Base-by-base conservation (phyloP, 371 early-diverging fungal species). In the Mortierella sp. region DNA sequence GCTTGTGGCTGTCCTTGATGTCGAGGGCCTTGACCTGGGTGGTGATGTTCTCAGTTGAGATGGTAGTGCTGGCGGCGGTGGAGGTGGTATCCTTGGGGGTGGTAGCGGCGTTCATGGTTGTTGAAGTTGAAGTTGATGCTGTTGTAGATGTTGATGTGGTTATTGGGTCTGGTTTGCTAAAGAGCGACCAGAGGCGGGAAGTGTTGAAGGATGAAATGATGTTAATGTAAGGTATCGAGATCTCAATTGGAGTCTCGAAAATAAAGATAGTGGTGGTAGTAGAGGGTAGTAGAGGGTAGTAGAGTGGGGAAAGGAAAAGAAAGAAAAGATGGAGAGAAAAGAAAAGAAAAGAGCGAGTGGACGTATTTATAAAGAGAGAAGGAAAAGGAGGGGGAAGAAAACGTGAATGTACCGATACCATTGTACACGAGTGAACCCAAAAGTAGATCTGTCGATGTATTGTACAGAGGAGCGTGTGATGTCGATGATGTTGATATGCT, bases 101-200 rank as follows among this genome's bases (percentile, higher is more conserved):
- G 26, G 54, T 58, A 42, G 42, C 3, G 60, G 42, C 42, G 58
- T 24, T 10, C 73, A 68, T 68, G 38, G 34, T 68, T 68, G 10
- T 5, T 38, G 42, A 38, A 38, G 42, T 38, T 38, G 42, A 38
- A 38, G 42, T 38, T 38, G 42, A 38, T 38, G 42, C 42, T 38
- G 42, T 24, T 58, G 9, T 4, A 42, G 34, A 9, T 21, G 68
- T 6, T 24, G 42, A 38, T 65, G 65, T 38, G 5, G 21, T 38
- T 42, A 34, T 38, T 21, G 68, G 38, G 42, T 68, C 68, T 68
- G 68, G 68, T 68, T 68, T 68, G 68, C 68, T 68, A 68, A 68
- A 68, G 24, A 68, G 68, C 19, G 68, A 68, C 68, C 68, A 68
- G 68, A 68, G 10, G 44, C 68, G 68, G 9, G 38, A 24, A 34